These are phyloP conservation scores for Collybia mongolica DNA, from an alignment of 768 basidiomycete genomes.

Conservation along the genomic window DNA sequence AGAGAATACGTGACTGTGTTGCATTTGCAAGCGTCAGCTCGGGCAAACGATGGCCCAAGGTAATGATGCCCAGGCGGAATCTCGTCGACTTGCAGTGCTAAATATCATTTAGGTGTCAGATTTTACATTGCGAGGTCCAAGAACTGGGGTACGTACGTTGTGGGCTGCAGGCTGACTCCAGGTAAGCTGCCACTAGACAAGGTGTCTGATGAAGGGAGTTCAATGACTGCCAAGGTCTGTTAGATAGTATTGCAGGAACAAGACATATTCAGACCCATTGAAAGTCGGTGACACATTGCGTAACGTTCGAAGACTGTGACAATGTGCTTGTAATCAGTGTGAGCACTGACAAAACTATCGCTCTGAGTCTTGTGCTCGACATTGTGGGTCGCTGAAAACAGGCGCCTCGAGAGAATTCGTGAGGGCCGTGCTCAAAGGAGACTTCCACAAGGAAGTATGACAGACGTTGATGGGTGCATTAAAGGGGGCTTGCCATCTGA, in stretches of 20 bases:
- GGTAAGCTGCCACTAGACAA: conserved; percentile 47
- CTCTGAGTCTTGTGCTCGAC: neutral
- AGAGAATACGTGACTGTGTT: conserved; percentile 57
- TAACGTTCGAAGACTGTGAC: conserved; percentile 36
- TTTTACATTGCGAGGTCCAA: neutral
- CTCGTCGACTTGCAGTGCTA: conserved; percentile 37
- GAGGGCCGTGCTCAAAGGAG: too few species aligned
- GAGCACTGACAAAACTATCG: conserved; percentile 1
- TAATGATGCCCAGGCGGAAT: conserved; percentile 42
- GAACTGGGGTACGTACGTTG: conserved; percentile 22
- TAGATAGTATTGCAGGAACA: too few species aligned
- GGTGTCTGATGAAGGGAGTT: conserved; percentile 47
- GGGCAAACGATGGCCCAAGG: conserved; percentile 30
- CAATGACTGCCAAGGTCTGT: conserved; percentile 24
- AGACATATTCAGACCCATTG: conserved; percentile 29
- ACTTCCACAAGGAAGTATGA: too few species aligned
- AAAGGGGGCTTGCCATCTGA: too few species aligned
- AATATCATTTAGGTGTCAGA: neutral
- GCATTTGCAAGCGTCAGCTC: conserved; percentile 47
- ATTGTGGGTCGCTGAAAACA: conserved; percentile 3
- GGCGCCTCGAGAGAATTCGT: neutral
- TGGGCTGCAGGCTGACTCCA: conserved; percentile 41
- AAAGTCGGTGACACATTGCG: conserved; percentile 30
- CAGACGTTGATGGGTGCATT: too few species aligned
- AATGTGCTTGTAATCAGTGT: neutral